Evolutionary conservation across 2,329 filamentous ascomycete genomes (phyloP).

Genomic region (Scedosporium apiospermum): DNA sequence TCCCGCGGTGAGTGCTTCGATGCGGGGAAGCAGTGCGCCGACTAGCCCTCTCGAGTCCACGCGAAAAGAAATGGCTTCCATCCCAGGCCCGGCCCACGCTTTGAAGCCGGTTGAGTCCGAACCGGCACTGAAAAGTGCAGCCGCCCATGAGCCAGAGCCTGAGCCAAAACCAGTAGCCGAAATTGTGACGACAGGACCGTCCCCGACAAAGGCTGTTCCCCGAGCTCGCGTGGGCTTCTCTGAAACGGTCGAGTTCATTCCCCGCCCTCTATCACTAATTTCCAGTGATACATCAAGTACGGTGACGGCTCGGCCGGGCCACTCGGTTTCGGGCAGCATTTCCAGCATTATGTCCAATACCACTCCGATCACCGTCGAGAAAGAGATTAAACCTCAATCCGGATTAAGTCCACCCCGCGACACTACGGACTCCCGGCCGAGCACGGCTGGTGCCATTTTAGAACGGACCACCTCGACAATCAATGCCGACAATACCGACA

Average conservation of each 20-base stretch:
- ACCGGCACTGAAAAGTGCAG: conserved; percentile 9
- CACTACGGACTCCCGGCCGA: conserved; percentile 47
- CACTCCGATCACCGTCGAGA: conserved; percentile 8
- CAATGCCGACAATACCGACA: conserved; percentile 9
- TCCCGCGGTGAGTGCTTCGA: conserved; percentile 14
- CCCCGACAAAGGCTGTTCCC: conserved; percentile 25
- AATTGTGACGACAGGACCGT: conserved; percentile 14
- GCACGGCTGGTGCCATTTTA: conserved; percentile 62
- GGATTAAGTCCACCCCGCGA: conserved; percentile 28
- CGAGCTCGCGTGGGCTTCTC: conserved; percentile 72
- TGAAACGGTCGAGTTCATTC: conserved; percentile 74
- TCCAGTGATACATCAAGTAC: conserved; percentile 80
- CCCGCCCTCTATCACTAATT: conserved; percentile 70
- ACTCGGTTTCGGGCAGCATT: conserved; percentile 70
- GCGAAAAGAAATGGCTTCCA: conserved; percentile 4
- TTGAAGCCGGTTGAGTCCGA: conserved; percentile 11
- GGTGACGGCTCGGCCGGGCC: conserved; percentile 56
- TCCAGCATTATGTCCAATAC: conserved; percentile 64
- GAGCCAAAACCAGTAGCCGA: conserved; percentile 5
- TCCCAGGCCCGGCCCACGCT: conserved; percentile 1
- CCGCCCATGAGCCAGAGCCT: conserved; percentile 1
- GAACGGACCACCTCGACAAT: conserved; percentile 30
- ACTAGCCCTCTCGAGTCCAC: conserved; percentile 5
- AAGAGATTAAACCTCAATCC: conserved; percentile 30
- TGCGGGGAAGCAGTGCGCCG: conserved; percentile 5